Conservation (phyloP, 768 basidiomycete species). For the Tricholoma hemisulphureum region DNA sequence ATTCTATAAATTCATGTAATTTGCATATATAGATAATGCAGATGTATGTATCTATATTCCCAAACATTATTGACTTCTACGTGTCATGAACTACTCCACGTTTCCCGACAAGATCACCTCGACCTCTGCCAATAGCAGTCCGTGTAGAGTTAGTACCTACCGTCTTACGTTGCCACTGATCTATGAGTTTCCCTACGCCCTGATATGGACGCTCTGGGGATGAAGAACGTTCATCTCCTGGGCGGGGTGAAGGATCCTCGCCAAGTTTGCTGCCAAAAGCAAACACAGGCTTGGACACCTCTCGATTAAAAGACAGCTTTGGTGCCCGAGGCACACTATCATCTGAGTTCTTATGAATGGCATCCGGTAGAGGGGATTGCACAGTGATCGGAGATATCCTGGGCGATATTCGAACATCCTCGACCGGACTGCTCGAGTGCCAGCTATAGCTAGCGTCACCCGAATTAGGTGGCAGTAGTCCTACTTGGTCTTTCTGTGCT, state of each 20-base stretch:
- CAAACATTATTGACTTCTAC: conserved; percentile 3
- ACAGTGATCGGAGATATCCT: conserved; percentile 3
- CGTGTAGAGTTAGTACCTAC: conserved; percentile 51
- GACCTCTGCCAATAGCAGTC: conserved; percentile 29
- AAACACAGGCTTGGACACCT: conserved; percentile 15
- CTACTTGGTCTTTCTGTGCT: conserved; percentile 7
- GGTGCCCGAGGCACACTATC: conserved; percentile 25
- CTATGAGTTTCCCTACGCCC: conserved; percentile 82
- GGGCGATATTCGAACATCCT: background rate
- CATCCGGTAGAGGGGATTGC: conserved; percentile 12
- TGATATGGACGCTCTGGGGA: conserved; percentile 78
- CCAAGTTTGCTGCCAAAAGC: conserved; percentile 17
- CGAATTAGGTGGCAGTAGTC: conserved; percentile 3
- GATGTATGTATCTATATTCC: conserved; percentile 12
- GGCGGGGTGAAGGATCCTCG: conserved; percentile 14
- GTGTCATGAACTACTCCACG: conserved; percentile 32
- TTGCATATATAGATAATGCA: background rate
- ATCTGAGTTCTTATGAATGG: conserved; percentile 15
- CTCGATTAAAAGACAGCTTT: conserved; percentile 30
- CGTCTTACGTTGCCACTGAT: conserved; percentile 84
- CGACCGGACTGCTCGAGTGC: conserved; percentile 10
- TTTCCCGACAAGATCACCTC: conserved; percentile 38
- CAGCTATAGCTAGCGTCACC: conserved; percentile 6
- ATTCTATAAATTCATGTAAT: background rate
- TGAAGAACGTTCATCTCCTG: conserved; percentile 43